phyloP scores from a whole-genome alignment of 2,329 filamentous ascomycete genomes.

The Didymella glomerata region DNA sequence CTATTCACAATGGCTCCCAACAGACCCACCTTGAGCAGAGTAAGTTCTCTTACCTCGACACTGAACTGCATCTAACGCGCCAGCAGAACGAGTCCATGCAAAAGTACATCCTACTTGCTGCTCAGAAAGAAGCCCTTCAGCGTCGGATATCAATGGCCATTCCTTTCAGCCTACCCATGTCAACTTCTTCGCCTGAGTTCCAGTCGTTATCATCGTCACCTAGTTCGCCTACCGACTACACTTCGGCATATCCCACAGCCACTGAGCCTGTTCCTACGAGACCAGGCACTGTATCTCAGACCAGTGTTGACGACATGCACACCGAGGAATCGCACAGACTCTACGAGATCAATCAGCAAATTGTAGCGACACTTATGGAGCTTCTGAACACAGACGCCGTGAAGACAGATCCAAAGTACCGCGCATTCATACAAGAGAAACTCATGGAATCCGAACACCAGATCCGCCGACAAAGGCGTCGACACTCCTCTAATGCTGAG shows the following conservation, averaged over 20 bases:
- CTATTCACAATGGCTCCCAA: slow-evolving; percentile 29
- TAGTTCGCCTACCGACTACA: slow-evolving; percentile 33
- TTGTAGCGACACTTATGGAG: slow-evolving; percentile 63
- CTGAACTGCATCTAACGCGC: slow-evolving; percentile 22
- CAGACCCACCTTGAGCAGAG: slow-evolving; percentile 35
- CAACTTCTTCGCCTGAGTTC: slow-evolving; percentile 47
- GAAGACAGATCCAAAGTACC: slow-evolving; percentile 54
- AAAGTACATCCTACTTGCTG: slow-evolving; percentile 52
- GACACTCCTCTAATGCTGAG: slow-evolving; percentile 48
- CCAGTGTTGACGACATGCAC: slow-evolving; percentile 45
- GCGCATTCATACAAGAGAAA: slow-evolving; percentile 61
- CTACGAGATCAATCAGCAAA: slow-evolving; percentile 61
- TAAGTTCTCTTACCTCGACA: slow-evolving; percentile 21
- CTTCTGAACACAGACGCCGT: slow-evolving; percentile 63
- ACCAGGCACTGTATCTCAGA: slow-evolving; percentile 24
- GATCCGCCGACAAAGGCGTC: slow-evolving; percentile 54
- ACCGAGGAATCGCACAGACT: slow-evolving; percentile 56
- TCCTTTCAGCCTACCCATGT: slow-evolving; percentile 44
- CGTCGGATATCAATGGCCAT: slow-evolving; percentile 51
- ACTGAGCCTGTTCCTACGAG: slow-evolving; percentile 38
- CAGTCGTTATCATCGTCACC: slow-evolving; percentile 49
- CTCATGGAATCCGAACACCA: slow-evolving; percentile 64
- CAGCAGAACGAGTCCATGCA: slow-evolving; percentile 46
- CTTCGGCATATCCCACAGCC: slow-evolving; percentile 34
- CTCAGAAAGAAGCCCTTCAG: slow-evolving; percentile 53